These are phyloP conservation scores for Lentinula guzmanii DNA, from an alignment of 768 basidiomycete genomes.

Conservation along the genomic window DNA sequence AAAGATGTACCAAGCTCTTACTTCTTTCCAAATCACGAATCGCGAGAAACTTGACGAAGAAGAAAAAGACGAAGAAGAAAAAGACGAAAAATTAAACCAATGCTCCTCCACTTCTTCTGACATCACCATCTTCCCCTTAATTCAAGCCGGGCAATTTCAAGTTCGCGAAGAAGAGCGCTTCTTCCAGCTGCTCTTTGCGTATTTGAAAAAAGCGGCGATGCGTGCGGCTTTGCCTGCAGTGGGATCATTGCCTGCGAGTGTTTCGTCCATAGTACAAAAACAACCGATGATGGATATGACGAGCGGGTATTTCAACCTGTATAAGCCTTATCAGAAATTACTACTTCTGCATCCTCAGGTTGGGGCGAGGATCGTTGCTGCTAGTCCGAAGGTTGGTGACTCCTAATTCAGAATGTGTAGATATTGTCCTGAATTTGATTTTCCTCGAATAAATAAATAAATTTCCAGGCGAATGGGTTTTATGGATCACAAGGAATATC, in stretches of 20 bases:
- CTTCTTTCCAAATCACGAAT: constrained; percentile 45
- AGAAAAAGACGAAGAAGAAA: neutral
- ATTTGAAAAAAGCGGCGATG: constrained; percentile 21
- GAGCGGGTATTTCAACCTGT: constrained; percentile 92
- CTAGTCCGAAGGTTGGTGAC: constrained; percentile 69
- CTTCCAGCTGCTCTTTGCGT: constrained; percentile 53
- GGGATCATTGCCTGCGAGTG: neutral
- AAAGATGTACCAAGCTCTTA: constrained; percentile 51
- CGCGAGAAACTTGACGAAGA: constrained; percentile 17
- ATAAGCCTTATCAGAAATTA: constrained; percentile 69
- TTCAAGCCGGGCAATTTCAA: constrained; percentile 86
- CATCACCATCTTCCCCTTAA: constrained; percentile 70
- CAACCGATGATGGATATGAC: constrained; percentile 74
- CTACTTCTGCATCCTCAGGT: constrained; percentile 52
- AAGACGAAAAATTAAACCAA: neutral
- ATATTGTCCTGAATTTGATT: too few species aligned
- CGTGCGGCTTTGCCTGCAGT: constrained; percentile 4
- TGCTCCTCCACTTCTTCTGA: constrained; percentile 9
- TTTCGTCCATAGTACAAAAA: neutral
- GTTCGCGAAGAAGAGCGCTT: constrained; percentile 79
- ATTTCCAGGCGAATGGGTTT: constrained; percentile 87
- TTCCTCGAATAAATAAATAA: neutral
- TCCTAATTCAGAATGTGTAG: neutral
- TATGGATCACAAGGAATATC: constrained; percentile 86
- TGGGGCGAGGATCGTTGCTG: constrained; percentile 71